phyloP scores from a whole-genome alignment of 2,329 filamentous ascomycete genomes.

The Colletotrichum agaves region DNA sequence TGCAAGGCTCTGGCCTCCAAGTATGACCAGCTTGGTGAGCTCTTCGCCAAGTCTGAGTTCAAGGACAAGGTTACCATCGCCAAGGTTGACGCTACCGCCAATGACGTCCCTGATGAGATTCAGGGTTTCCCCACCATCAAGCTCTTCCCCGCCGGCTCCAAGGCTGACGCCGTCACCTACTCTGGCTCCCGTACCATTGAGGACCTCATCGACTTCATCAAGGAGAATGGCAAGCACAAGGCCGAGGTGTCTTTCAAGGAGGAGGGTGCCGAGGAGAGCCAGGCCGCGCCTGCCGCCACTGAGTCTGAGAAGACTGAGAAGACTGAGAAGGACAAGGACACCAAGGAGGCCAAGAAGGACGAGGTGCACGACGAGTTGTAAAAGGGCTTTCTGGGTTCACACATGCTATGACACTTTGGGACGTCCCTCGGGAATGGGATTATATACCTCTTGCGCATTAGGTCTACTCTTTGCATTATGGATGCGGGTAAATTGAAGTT shows the following conservation, averaged over 20 bases:
- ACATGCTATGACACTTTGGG: conserved; percentile 34
- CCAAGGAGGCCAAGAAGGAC: conserved; percentile 55
- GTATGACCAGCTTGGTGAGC: conserved; percentile 89
- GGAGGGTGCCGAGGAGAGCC: conserved; percentile 65
- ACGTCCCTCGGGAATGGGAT: conserved; percentile 35
- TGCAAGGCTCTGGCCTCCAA: conserved; percentile 98
- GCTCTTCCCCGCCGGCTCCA: conserved; percentile 91
- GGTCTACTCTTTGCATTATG: conserved; percentile 32
- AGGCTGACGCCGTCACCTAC: conserved; percentile 88
- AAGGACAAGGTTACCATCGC: conserved; percentile 90
- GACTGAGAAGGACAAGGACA: conserved; percentile 57
- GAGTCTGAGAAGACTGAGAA: conserved; percentile 53
- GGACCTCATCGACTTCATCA: conserved; percentile 91
- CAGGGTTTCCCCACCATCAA: conserved; percentile 99
- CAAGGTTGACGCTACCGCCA: conserved; percentile 96
- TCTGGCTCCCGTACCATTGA: conserved; percentile 87
- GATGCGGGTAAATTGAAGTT: conserved; percentile 36
- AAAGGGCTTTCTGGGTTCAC: conserved; percentile 45
- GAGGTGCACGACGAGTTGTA: conserved; percentile 81
- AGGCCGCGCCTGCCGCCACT: conserved; percentile 61
- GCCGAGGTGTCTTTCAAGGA: conserved; percentile 70
- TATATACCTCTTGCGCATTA: conserved; percentile 41
- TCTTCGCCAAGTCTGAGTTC: conserved; percentile 82
- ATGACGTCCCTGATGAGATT: conserved; percentile 97
- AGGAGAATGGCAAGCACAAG: conserved; percentile 93